Base-by-base conservation (phyloP, 495 filamentous ascomycete species). In the Talaromyces thailandensis region DNA sequence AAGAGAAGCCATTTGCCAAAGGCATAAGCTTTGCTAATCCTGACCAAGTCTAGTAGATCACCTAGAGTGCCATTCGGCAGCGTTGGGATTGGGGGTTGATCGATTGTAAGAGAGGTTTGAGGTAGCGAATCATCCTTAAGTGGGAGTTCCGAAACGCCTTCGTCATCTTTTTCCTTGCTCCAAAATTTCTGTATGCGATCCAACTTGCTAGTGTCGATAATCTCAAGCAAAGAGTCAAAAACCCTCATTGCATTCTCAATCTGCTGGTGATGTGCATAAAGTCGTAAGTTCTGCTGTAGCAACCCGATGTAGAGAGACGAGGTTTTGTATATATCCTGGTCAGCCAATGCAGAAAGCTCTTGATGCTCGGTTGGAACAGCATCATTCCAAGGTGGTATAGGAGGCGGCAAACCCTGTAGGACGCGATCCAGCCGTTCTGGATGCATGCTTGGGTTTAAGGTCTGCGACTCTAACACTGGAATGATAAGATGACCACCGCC, bases 1-100 rank as follows among this genome's bases (percentile, higher is more conserved):
- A 78, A 78, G 0, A 88, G 69, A 7, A 88, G 70, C 79, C 79
- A 85, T 18, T 76, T 70, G 16, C 81, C 86, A 51, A 87, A 75
- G 6, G 76, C 69, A 64, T 70, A 80, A 0, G 76, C 68, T 61
- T 75, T 75, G 18, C 75, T 68, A 6, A 74, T 69, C 1, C 79
- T 81, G n/a, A 76, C 69, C 14, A 87, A 66, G 62, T 86, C 81
- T 35, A 88, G 71, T 26, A 87, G 64, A 14, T 73, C 66, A 2
- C 75, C 83, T 55, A 87, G 66, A 0, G 81, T 74, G 3, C 74
- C 60, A 24, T 65, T 62, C 9, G 85, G 84, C 3, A 88, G 55
- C 23, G 79, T 75, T 4, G 77, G 76, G 24, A 76, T 67, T 24
- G 76, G 74, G 0, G 73, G 71, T 58, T 74, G 66, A 23, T 65